Base-by-base conservation (phyloP, 176 grass and related monocot genomes). In the Bonia amplexicaulis region DNA sequence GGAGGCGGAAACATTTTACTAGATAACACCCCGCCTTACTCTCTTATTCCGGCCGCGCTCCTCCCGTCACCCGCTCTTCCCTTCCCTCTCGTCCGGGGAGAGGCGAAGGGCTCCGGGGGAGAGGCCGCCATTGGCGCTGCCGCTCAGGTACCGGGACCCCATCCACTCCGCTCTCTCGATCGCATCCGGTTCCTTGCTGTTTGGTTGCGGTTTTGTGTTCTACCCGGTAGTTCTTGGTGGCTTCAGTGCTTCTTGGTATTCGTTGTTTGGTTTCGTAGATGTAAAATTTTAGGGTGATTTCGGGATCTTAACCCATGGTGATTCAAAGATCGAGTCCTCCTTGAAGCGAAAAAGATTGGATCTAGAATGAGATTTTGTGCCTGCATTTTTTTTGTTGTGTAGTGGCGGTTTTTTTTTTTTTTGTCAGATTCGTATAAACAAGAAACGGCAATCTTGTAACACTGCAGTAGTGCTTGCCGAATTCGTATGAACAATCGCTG, bases 51-150 rank as follows among this genome's bases (percentile, higher is more conserved):
- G 19, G 20, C 20, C 17, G 22, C 46, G 4, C n/a, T 61, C 33
- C 69, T 66, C 22, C 8, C 25, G 22, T 73, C 67, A 0, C 27
- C 82, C 76, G 22, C 54, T 75, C 87, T 11, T 14, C 55, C 80
- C n/a, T 16, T 6, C 33, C 46, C 27, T 80, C 82, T 64, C 83
- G 77, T 85, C 88, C 13, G 60, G 42, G 42, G 41, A 15, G 74
- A 27, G 74, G 81, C 51, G 22, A 26, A 37, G 61, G 33, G 59
- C 78, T 70, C 42, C 13, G 44, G 25, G 19, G 45, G n/a, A 77
- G 77, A 52, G 51, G 35, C 44, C 26, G 71, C 58, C 88, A 86
- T 83, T 86, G 79, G 1, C 37, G 64, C 73, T 3, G 4, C 27
- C 3, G n/a, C 66, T 39, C 47, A 90, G 79, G 41, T 72, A 8